A percentile compares a stretch with the other conserved stretches of the same genome.
phyloP scores from a whole-genome alignment of 352 stramenopile genomes.

The Pythium rishiriense region DNA sequence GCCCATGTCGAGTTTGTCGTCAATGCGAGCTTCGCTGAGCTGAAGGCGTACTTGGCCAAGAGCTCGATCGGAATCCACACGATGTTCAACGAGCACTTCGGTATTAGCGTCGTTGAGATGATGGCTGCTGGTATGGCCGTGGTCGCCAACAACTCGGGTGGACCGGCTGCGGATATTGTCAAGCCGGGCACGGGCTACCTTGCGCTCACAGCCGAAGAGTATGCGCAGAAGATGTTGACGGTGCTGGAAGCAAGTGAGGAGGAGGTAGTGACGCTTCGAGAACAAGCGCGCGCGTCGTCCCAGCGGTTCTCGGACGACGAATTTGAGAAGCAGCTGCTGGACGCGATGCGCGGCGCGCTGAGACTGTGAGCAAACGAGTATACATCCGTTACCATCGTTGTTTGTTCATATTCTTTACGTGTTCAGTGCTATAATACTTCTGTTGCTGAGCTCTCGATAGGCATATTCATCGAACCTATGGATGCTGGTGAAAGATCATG shows the following conservation, averaged over 20 bases:
- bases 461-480: no score
- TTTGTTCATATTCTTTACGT: no score
- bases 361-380: slow-evolving; percentile 3
- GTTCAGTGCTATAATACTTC: no score
- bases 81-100: slow-evolving; percentile 99
- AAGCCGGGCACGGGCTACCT: slow-evolving; percentile 77
- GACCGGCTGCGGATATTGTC: slow-evolving; percentile 94
- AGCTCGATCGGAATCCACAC: slow-evolving; percentile 97
- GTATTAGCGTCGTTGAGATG: slow-evolving; percentile 99
- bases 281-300: slow-evolving; percentile 43
- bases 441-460: no score
- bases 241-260: slow-evolving; percentile 44
- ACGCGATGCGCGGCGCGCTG: slow-evolving; percentile 26
- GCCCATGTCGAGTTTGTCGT: slow-evolving; percentile 93
- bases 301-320: slow-evolving; percentile 72
- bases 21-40: slow-evolving; percentile 92
- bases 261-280: slow-evolving; percentile 43
- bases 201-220: slow-evolving; percentile 86
- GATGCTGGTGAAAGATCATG: no score
- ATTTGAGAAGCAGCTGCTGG: slow-evolving; percentile 68
- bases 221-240: slow-evolving; percentile 77
- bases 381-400: no score
- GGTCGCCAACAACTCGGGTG: slow-evolving; percentile 97
- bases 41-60: slow-evolving; percentile 87
- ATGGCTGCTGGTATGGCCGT: slow-evolving; percentile 96